Evolutionary conservation across 1,284 basidiomycete species (phyloP).

Genomic region (Pascua sp.): DNA sequence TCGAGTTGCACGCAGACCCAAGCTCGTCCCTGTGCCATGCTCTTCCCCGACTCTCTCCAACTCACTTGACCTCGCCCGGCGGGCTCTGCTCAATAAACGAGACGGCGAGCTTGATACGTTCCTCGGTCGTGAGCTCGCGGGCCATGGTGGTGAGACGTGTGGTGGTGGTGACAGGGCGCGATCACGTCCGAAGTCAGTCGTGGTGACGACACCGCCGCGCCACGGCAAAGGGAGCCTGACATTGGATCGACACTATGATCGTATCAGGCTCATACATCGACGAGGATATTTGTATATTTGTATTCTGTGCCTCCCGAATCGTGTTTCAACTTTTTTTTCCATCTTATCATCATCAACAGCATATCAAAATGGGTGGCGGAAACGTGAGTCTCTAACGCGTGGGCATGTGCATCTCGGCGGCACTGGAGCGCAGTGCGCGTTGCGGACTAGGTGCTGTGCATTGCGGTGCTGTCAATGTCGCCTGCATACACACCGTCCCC

Average conservation of each 20-base stretch:
- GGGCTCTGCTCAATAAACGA: conserved; percentile 81
- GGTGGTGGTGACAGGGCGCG: background rate
- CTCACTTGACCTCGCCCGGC: conserved; percentile 82
- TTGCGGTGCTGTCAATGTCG: too few relatives aligned
- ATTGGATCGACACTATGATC: background rate
- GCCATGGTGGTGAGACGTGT: conserved; percentile 17
- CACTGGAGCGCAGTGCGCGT: too few relatives aligned
- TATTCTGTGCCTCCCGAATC: too few relatives aligned
- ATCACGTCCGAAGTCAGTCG: background rate
- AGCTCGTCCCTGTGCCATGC: too few relatives aligned
- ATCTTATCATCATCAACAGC: background rate
- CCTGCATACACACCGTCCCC: too few relatives aligned
- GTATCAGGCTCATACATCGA: conserved; percentile 2
- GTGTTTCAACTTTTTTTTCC: background rate
- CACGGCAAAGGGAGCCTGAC: conserved; percentile 3
- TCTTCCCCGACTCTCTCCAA: background rate
- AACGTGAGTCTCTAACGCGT: conserved; percentile 33
- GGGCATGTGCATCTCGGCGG: too few relatives aligned
- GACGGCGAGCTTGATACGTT: conserved; percentile 56
- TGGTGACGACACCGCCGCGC: too few relatives aligned
- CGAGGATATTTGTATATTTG: background rate
- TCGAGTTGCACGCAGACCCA: too few relatives aligned
- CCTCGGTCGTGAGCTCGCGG: conserved; percentile 34
- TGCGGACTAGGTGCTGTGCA: too few relatives aligned
- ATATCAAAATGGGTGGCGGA: conserved; percentile 36